phyloP scores from a whole-genome alignment of 2,329 filamentous ascomycete genomes.

The Xylariaceae sp. region DNA sequence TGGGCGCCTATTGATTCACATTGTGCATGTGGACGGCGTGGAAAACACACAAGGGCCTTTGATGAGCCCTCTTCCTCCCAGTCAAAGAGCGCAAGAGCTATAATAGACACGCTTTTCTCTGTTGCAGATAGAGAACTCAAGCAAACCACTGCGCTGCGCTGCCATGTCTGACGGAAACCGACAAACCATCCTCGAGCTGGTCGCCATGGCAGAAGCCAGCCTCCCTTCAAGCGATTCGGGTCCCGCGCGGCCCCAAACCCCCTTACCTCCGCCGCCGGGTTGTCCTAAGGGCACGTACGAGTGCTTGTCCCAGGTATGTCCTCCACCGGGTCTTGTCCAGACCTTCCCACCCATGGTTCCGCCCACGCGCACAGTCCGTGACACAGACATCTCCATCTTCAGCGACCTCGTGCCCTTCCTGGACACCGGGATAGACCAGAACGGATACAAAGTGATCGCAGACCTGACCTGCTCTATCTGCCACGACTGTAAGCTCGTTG shows the following conservation, averaged over 20 bases:
- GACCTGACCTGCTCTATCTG: slow-evolving; percentile 22
- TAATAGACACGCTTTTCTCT: no score
- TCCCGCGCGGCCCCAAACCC: neutral
- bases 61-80: no score
- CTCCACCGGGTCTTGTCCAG: slow-evolving; percentile 17
- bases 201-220: no score
- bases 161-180: no score
- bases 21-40: no score
- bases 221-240: no score
- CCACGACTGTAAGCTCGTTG: slow-evolving; percentile 11
- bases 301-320: neutral
- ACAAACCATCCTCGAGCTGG: no score
- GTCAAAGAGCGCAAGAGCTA: no score
- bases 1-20: no score
- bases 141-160: no score
- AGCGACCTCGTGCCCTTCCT: slow-evolving; percentile 18
- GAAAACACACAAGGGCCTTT: no score
- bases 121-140: no score
- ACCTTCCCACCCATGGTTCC: neutral
- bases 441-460: slow-evolving; percentile 7
- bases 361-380: neutral
- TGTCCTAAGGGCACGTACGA: neutral
- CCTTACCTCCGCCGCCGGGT: slow-evolving; percentile 1
- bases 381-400: slow-evolving; percentile 17
- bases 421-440: slow-evolving; percentile 2